A percentile compares a stretch with the other conserved stretches of the same genome.
phyloP scores from a whole-genome alignment of 805 yeast species.

The Naumovozyma castellii region DNA sequence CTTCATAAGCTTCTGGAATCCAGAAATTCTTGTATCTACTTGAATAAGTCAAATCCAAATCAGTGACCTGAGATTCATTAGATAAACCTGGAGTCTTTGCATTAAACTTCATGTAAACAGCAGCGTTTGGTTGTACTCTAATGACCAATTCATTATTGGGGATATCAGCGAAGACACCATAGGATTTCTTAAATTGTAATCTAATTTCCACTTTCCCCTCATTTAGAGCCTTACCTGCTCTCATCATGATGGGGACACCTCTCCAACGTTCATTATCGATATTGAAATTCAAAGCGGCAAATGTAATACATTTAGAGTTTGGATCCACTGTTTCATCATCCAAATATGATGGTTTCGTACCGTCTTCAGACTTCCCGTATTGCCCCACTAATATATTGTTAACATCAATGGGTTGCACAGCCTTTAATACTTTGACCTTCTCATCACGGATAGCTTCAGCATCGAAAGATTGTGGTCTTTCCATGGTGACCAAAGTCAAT shows the following conservation, averaged over 20 bases:
- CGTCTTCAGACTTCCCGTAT: slow-evolving; percentile 76
- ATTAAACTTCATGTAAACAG: slow-evolving; percentile 86
- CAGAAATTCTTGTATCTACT: slow-evolving; percentile 76
- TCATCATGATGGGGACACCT: slow-evolving; percentile 89
- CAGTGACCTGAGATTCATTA: slow-evolving; percentile 73
- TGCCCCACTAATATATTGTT: slow-evolving; percentile 78
- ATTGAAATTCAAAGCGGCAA: slow-evolving; percentile 71
- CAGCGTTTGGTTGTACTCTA: slow-evolving; percentile 90
- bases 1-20: slow-evolving; percentile 97
- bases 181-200: slow-evolving; percentile 78
- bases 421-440: slow-evolving; percentile 84
- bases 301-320: slow-evolving; percentile 82
- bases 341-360: slow-evolving; percentile 77
- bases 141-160: slow-evolving; percentile 90
- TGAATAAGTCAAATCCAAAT: slow-evolving; percentile 79
- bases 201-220: slow-evolving; percentile 92
- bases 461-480: slow-evolving; percentile 82
- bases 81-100: slow-evolving; percentile 89
- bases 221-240: slow-evolving; percentile 97
- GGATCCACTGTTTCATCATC: slow-evolving; percentile 86
- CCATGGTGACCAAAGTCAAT: slow-evolving; percentile 86
- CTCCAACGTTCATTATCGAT: slow-evolving; percentile 95
- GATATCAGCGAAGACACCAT: slow-evolving; percentile 71
- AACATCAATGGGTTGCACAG: slow-evolving; percentile 57
- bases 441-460: slow-evolving; percentile 94